Evolutionary conservation across 2,329 filamentous ascomycete species (phyloP).

Genomic region (Colletotrichum navitas): DNA sequence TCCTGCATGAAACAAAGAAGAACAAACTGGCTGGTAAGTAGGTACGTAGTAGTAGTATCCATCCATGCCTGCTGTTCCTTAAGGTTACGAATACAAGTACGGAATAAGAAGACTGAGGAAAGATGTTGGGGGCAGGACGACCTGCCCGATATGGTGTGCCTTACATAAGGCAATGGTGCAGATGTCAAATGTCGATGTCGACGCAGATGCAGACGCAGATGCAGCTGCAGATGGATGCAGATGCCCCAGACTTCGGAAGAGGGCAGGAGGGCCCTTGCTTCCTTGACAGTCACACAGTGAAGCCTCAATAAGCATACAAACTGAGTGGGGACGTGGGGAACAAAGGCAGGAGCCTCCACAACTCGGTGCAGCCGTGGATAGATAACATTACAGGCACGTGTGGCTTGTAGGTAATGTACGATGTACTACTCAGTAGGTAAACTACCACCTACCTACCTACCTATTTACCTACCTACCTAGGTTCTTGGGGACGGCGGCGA

Average conservation of each 20-base stretch:
- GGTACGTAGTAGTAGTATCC: no score
- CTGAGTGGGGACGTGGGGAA: background rate
- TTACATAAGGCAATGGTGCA: constrained; percentile 6
- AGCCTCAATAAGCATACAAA: background rate
- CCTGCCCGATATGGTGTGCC: constrained; percentile 1
- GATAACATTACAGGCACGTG: no score
- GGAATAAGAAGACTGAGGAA: background rate
- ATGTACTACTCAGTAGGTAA: no score
- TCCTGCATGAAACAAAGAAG: constrained; percentile 22
- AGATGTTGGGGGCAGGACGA: background rate
- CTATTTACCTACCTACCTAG: no score
- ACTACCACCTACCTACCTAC: no score
- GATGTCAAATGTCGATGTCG: background rate
- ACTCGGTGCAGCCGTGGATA: background rate
- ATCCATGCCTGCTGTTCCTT: background rate
- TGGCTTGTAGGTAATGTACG: no score
- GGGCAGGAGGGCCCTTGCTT: background rate
- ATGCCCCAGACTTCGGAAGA: background rate
- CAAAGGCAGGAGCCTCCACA: background rate
- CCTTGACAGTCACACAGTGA: no score
- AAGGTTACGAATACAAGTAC: background rate
- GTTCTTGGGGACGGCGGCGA: background rate
- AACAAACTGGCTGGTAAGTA: background rate
- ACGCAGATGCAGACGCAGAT: background rate
- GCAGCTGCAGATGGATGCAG: background rate